phyloP scores from a whole-genome alignment of 768 basidiomycete genomes.

The Tulasnella sp. region DNA sequence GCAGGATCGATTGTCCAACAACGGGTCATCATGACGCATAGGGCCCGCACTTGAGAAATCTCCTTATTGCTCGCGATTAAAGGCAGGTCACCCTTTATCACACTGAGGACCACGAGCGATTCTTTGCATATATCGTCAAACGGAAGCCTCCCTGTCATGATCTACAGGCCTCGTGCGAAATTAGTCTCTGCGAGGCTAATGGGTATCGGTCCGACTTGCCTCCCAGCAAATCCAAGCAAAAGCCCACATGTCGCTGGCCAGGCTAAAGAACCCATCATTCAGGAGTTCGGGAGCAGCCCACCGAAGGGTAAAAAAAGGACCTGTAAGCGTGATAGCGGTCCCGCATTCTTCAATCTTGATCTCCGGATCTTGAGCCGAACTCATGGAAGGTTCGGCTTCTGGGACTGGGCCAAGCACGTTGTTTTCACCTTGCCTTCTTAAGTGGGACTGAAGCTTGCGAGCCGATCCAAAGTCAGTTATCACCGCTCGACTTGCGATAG shows the following conservation, averaged over 20 bases:
- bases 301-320: background rate
- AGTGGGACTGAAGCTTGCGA: background rate
- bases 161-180: background rate
- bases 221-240: slow-evolving; percentile 5
- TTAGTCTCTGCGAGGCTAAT: background rate
- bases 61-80: background rate
- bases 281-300: background rate
- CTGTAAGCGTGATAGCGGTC: background rate
- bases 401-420: background rate
- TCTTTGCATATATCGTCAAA: background rate
- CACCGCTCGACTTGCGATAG: background rate
- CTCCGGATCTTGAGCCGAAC: background rate
- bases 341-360: background rate
- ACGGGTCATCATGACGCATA: background rate
- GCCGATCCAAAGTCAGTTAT: background rate
- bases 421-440: background rate
- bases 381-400: background rate
- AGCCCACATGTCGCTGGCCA: background rate
- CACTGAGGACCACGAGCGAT: background rate
- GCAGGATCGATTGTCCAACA: background rate
- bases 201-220: background rate
- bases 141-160: background rate
- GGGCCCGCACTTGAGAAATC: background rate
- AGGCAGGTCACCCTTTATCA: background rate
- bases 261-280: background rate